Evolutionary conservation across 139 green algal species (phyloP).

Genomic region (Coelastrella sp.): DNA sequence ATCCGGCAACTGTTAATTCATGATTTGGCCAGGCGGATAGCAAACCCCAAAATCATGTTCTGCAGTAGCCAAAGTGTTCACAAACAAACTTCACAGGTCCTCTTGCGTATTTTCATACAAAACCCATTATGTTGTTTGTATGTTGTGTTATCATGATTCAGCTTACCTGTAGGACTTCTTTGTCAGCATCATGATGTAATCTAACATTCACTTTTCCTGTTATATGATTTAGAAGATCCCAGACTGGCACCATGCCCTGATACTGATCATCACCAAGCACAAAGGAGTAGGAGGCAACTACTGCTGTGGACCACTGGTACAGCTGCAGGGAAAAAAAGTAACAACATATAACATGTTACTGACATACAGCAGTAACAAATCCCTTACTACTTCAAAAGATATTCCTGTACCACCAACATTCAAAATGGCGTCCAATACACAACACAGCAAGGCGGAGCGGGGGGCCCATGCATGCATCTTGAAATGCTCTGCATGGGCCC

Average conservation of each 20-base stretch:
- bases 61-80: too few relatives aligned
- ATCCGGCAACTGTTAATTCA: too few relatives aligned
- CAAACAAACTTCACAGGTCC: too few relatives aligned
- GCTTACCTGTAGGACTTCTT: slow-evolving; percentile 67
- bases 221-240: slow-evolving; percentile 76
- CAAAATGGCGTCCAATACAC: too few relatives aligned
- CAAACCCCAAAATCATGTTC: too few relatives aligned
- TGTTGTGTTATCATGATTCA: not conserved
- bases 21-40: too few relatives aligned
- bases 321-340: slow-evolving; percentile 25
- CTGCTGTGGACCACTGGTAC: slow-evolving; percentile 70
- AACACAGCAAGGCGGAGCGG: too few relatives aligned
- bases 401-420: too few relatives aligned
- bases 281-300: slow-evolving; percentile 80
- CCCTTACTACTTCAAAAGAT: not conserved
- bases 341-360: not conserved
- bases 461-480: not conserved
- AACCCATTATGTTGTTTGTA: too few relatives aligned
- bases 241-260: slow-evolving; percentile 59
- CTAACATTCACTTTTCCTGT: slow-evolving; percentile 68
- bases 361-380: too few relatives aligned
- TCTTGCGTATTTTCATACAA: too few relatives aligned
- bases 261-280: slow-evolving; percentile 75
- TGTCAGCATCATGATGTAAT: slow-evolving; percentile 65
- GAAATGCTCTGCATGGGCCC: too few relatives aligned